These are phyloP conservation scores for Claviceps sp. DNA, from an alignment of 2,329 filamentous ascomycete species.

Conservation along the genomic window DNA sequence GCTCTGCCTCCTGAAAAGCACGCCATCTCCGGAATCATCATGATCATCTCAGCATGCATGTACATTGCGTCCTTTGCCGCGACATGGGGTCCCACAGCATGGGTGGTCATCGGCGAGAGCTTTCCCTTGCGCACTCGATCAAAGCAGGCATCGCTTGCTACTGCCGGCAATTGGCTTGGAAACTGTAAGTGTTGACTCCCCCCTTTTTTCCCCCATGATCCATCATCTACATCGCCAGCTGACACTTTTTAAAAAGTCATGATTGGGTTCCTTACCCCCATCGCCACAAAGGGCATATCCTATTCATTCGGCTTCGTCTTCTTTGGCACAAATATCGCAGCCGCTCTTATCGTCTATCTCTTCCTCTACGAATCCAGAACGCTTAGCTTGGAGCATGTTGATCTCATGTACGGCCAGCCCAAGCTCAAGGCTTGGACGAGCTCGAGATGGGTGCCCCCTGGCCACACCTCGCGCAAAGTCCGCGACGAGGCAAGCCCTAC, in stretches of 20 bases:
- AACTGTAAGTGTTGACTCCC: slow-evolving; percentile 31
- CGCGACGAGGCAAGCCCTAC: slow-evolving; percentile 15
- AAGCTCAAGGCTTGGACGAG: slow-evolving; percentile 49
- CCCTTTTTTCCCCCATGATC: no score
- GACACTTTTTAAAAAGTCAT: slow-evolving; percentile 28
- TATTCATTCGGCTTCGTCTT: slow-evolving; percentile 56
- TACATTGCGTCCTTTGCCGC: slow-evolving; percentile 60
- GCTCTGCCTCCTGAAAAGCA: slow-evolving; percentile 27
- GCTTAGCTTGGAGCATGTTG: slow-evolving; percentile 57
- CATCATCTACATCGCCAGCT: no score
- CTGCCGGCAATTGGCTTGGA: slow-evolving; percentile 43
- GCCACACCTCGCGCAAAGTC: slow-evolving; percentile 27
- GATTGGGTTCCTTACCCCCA: slow-evolving; percentile 54
- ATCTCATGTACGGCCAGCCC: slow-evolving; percentile 52
- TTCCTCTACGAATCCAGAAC: slow-evolving; percentile 54
- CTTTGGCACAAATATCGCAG: slow-evolving; percentile 45
- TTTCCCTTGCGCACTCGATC: slow-evolving; percentile 45
- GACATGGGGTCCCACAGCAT: slow-evolving; percentile 58
- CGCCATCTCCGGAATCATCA: slow-evolving; percentile 43
- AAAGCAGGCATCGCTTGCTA: slow-evolving; percentile 41
- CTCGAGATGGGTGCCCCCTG: slow-evolving; percentile 35
- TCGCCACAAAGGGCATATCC: slow-evolving; percentile 47
- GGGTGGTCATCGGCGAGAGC: slow-evolving; percentile 54
- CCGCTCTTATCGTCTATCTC: slow-evolving; percentile 50
- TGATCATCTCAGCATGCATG: slow-evolving; percentile 62